These are phyloP conservation scores for Vanrija humicola DNA, from an alignment of 1,284 basidiomycete genomes.

Conservation along the genomic window DNA sequence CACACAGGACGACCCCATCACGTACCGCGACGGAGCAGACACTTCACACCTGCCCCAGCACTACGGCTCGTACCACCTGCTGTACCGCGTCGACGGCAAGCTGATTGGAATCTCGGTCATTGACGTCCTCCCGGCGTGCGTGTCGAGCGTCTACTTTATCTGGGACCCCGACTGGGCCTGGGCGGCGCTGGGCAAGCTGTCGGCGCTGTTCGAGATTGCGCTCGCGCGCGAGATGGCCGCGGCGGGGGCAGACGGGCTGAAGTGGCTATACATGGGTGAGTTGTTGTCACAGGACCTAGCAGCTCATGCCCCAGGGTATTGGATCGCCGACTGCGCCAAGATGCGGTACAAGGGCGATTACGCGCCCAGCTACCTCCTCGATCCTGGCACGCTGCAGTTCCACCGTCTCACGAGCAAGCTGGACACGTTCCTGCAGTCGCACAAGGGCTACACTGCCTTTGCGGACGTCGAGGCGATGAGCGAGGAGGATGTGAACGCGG, in stretches of 20 bases:
- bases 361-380: constrained; percentile 76
- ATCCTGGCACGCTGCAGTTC: constrained; percentile 79
- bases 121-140: constrained; percentile 83
- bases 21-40: constrained; percentile 13
- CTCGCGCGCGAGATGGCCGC: constrained; percentile 67
- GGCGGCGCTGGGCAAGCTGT: constrained; percentile 74
- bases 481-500: not conserved
- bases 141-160: constrained; percentile 95
- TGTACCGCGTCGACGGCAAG: constrained; percentile 74
- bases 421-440: constrained; percentile 62
- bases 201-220: constrained; percentile 72
- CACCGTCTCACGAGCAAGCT: constrained; percentile 62
- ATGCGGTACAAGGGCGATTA: constrained; percentile 98
- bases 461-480: constrained; percentile 13
- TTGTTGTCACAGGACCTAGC: not conserved
- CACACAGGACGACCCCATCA: constrained; percentile 8
- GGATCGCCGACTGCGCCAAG: constrained; percentile 86
- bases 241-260: constrained; percentile 62
- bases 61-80: constrained; percentile 80
- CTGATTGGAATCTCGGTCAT: constrained; percentile 85
- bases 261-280: constrained; percentile 78
- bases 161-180: constrained; percentile 75
- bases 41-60: constrained; percentile 60
- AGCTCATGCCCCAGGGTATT: constrained; percentile 62
- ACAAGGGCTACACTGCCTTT: constrained; percentile 45